phyloP scores from a whole-genome alignment of 176 grass and related monocot genomes.

The Aechmea fasciata region DNA sequence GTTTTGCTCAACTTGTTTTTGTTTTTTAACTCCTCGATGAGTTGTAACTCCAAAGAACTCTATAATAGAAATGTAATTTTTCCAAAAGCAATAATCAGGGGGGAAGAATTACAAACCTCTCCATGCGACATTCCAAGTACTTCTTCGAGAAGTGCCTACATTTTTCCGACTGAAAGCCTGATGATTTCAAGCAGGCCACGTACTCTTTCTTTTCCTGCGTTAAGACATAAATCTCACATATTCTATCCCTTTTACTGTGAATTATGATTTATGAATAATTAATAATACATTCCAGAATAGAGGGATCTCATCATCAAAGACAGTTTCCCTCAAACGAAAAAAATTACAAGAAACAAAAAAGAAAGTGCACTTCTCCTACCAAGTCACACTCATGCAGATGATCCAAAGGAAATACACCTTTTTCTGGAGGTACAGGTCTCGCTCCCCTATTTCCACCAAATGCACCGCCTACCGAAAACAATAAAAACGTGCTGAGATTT shows the following conservation, averaged over 20 bases:
- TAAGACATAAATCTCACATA: background rate
- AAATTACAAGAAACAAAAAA: background rate
- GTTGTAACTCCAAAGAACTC: no score
- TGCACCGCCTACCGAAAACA: constrained; percentile 52
- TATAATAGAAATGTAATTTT: background rate
- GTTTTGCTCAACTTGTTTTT: no score
- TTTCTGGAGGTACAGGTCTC: constrained; percentile 81
- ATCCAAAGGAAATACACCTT: constrained; percentile 88
- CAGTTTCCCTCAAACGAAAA: background rate
- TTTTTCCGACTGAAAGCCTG: constrained; percentile 56
- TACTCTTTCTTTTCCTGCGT: constrained; percentile 83
- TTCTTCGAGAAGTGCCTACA: constrained; percentile 60
- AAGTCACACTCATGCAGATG: constrained; percentile 78
- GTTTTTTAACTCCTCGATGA: no score
- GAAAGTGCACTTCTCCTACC: constrained; percentile 26
- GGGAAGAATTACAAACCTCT: constrained; percentile 21
- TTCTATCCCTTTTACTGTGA: background rate
- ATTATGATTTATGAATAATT: no score
- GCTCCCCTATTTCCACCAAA: constrained; percentile 85
- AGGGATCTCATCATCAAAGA: background rate
- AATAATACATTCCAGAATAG: no score
- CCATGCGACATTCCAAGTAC: constrained; percentile 67
- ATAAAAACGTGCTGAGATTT: background rate
- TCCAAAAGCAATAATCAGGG: background rate
- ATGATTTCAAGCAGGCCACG: constrained; percentile 72